Evolutionary conservation across 345 rosid species (phyloP).

Genomic region (Eucalyptus marginata): DNA sequence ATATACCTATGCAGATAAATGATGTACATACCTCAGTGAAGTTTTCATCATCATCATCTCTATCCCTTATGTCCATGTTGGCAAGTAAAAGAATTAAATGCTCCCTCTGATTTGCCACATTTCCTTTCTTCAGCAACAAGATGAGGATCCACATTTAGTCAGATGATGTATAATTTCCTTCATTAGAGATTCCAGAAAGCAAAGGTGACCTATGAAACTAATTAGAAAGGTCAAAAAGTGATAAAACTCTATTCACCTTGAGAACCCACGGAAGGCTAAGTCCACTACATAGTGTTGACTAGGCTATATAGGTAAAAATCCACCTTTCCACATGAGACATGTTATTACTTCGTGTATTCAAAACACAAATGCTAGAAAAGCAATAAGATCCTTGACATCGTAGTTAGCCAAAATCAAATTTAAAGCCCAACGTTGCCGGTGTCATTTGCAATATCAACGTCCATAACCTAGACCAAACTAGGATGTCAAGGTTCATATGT

Average conservation of each 20-base stretch:
- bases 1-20: neutral
- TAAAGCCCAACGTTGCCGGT: neutral
- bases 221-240: neutral
- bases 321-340: neutral
- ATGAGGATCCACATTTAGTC: neutral
- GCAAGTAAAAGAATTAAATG: slow-evolving; percentile 89
- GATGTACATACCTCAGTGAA: slow-evolving; percentile 22
- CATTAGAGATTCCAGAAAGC: neutral
- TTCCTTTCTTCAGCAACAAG: slow-evolving; percentile 68
- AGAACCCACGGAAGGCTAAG: neutral
- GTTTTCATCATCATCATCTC: slow-evolving; percentile 1
- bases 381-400: neutral
- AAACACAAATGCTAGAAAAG: neutral
- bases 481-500: neutral
- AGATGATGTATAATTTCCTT: neutral
- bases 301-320: neutral
- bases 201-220: neutral
- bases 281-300: neutral
- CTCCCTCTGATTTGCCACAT: slow-evolving; percentile 99
- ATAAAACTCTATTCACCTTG: neutral
- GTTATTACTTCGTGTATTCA: neutral
- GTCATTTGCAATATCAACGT: too few relatives aligned
- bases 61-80: slow-evolving; percentile 61
- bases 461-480: neutral
- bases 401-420: neutral